Base-by-base conservation (phyloP, 2,329 filamentous ascomycete species). In the Apiospora pterosperma region DNA sequence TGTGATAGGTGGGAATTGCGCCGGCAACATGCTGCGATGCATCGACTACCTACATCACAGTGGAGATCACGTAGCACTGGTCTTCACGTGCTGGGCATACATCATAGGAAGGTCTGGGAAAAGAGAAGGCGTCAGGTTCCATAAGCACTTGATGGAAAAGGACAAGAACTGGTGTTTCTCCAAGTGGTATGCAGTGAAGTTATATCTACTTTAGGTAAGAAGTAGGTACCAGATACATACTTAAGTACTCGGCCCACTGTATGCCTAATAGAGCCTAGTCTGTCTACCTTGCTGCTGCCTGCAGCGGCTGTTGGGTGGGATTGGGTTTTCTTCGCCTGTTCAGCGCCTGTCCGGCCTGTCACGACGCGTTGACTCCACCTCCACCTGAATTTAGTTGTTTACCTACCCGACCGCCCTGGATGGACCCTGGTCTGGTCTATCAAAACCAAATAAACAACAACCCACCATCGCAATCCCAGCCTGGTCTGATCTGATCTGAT, bases 301-400 rank as follows among this genome's bases (percentile, higher is more conserved):
- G n/a, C 44, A 52, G 14, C 28, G 28, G 48, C 48, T 34, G 28
- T 4, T 19, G 34, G n/a, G 41, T 19, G 34, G n/a, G 41, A 34
- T 31, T 52, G 44, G 28, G 25, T 34, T 19, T 55, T n/a, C 16
- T 34, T 19, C 58, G 34, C 58, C 39, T 60, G 58, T 38, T 11
- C 36, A 38, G 58, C 58, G 58, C n/a, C 58, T 38, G n/a, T 60
- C 58, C 36, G 36, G 16, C 58, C 28, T 34, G 48, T 34, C 28
- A 55, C 48, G 48, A 55, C 48, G 48, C 48, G 48, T 55, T 55
- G 48, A 34, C 48, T 55, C 48, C 48, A 55, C 48, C 48, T 25
- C 28, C 28, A 34, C 48, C n/a, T n/a, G n/a, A n/a, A n/a, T n/a
- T n/a, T 31, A 55, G 7, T n/a, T 55, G 48, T 55, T 34, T 55